phyloP scores from a whole-genome alignment of 352 stramenopile species.

The Pythium pectinolyticum region DNA sequence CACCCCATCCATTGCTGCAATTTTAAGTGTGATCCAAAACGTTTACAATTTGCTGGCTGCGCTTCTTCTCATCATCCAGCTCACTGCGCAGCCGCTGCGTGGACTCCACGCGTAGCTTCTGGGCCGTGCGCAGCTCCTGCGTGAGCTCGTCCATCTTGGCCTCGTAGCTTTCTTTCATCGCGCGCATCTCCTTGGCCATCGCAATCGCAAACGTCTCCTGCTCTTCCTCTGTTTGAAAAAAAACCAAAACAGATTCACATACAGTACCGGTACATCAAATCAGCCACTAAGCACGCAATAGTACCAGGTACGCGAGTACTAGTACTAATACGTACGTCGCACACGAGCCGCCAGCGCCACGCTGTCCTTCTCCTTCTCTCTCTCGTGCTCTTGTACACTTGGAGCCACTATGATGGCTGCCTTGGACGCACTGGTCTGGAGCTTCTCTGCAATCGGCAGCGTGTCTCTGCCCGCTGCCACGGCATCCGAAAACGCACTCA shows the following conservation, averaged over 20 bases:
- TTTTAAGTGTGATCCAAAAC: not conserved
- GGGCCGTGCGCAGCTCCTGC: slow-evolving; percentile 45
- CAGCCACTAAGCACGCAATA: not conserved
- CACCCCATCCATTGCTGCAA: not conserved
- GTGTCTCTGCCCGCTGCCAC: slow-evolving; percentile 60
- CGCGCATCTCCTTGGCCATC: slow-evolving; percentile 63
- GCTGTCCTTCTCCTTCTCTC: too few species aligned
- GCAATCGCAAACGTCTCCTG: slow-evolving; percentile 75
- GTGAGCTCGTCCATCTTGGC: slow-evolving; percentile 63
- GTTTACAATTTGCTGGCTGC: slow-evolving; percentile 43
- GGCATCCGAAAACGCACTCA: slow-evolving; percentile 69
- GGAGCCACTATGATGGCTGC: not conserved
- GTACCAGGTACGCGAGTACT: too few species aligned
- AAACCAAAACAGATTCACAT: too few species aligned
- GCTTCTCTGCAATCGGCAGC: slow-evolving; percentile 50
- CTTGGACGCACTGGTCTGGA: slow-evolving; percentile 36
- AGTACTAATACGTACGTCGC: slow-evolving; percentile 15
- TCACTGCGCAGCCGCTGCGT: slow-evolving; percentile 48
- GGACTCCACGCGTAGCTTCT: slow-evolving; percentile 45
- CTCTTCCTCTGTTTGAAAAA: slow-evolving; percentile 48
- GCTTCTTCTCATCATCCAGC: slow-evolving; percentile 48
- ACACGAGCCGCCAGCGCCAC: not conserved
- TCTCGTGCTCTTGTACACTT: not conserved
- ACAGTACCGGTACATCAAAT: slow-evolving; percentile 14
- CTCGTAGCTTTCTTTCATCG: slow-evolving; percentile 72